These are phyloP conservation scores for Colletotrichum musae DNA, from an alignment of 2,329 filamentous ascomycete species.

Conservation along the genomic window DNA sequence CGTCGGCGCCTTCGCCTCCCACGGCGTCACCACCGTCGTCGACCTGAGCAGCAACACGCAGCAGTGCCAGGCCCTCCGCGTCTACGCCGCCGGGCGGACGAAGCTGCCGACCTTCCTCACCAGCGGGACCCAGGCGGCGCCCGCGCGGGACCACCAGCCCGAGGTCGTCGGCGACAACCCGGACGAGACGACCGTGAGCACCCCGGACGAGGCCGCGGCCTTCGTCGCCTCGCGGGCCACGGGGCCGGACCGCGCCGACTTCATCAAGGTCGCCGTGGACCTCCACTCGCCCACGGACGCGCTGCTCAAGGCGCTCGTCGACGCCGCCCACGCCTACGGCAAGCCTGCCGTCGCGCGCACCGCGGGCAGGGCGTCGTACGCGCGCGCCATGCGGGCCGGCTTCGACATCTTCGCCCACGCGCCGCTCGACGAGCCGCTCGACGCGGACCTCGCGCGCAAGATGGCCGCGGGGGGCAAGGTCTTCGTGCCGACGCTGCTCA, in stretches of 20 bases:
- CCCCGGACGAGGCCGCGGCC: conserved; percentile 4
- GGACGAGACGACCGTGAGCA: conserved; percentile 6
- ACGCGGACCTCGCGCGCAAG: conserved; percentile 37
- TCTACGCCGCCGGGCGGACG: conserved; percentile 23
- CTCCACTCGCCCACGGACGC: conserved; percentile 44
- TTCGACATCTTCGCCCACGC: conserved; percentile 49
- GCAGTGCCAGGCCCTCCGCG: conserved; percentile 34
- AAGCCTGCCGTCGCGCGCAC: conserved; percentile 48
- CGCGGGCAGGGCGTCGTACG: conserved; percentile 45
- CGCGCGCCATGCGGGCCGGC: conserved; percentile 45
- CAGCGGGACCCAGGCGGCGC: conserved; percentile 6
- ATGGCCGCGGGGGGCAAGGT: conserved; percentile 44
- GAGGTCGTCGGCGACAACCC: conserved; percentile 19
- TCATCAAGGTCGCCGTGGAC: conserved; percentile 47
- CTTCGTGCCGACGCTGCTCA: conserved; percentile 48
- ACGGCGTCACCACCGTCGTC: conserved; percentile 33
- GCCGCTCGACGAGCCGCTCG: conserved; percentile 47
- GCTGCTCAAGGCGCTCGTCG: conserved; percentile 44
- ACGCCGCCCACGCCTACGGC: conserved; percentile 43
- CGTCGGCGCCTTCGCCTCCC: conserved; percentile 10
- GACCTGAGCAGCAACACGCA: conserved; percentile 33
- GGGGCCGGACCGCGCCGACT: conserved; percentile 44
- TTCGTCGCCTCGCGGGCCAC: conserved; percentile 10
- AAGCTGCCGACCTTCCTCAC: conserved; percentile 19
- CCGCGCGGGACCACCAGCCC: neutral